Base-by-base conservation (phyloP, 1,284 basidiomycete species). In the Leucoagaricus sp. region DNA sequence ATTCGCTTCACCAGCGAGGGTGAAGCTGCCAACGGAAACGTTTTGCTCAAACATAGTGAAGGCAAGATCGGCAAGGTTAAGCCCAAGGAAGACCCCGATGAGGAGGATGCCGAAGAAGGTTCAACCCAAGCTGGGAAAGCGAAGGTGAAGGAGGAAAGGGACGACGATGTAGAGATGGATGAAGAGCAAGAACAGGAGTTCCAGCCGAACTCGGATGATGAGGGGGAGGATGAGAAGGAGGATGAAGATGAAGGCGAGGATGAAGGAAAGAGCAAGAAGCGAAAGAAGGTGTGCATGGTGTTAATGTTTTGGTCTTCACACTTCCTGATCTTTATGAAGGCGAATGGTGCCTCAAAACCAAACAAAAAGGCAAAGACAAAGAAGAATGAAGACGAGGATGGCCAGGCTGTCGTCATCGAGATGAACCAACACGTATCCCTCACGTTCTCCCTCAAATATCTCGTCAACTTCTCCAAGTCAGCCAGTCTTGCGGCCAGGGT, bases 401-500 rank as follows among this genome's bases (percentile, higher is more conserved):
- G 67, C 1, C 69, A 72, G 7, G 82, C 78, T 49, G 89, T 96
- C 54, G 74, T 77, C 61, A 93, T 98, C 68, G 86, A 92, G 73
- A 89, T 96, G 80, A 93, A 94, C 69, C 89, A 92, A 72, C 87
- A 93, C 64, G 96, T 99, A 63, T 88, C 87, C 40, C 80, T 99
- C 55, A 98, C 95, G 1, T 99, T 99, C 78, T 94, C 92, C 34
- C 82, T 98, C 68, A 98, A 99, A 75, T 99, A 99, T 75, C 86
- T 99, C 28, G 86, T 91, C 72, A 98, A 98, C 79, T 99, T 99
- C 72, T 87, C 94, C 59, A 99, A 98, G 82, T 94, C 92, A 60
- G 81, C 91, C 0, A 83, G 88, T 17, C 76, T 99, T 36, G 84
- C 87, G 13, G 81, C 81, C 67, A 93, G 90, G 67, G 93, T 72